Base-by-base conservation (phyloP, 352 stramenopile species). In the Phytophthora constricta region DNA sequence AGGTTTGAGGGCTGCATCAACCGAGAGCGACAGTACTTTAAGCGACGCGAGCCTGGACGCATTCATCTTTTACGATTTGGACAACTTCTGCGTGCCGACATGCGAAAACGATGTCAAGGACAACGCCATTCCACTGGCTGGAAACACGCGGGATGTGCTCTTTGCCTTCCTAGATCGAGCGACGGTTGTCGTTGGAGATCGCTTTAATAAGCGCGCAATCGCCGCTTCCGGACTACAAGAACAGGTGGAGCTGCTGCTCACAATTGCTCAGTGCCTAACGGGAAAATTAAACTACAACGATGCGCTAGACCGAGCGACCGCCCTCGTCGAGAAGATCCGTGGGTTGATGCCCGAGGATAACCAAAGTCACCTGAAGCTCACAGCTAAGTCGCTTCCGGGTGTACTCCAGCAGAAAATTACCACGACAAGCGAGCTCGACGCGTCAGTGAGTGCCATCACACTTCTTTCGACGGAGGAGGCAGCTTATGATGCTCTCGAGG, bases 201-300 rank as follows among this genome's bases (percentile, higher is more conserved):
- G 73, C 28, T 89, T 92, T 31, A 70, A 69, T 19, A 91, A 90
- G 70, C 79, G 81, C 3, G 79, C 79, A 16, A 81, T 90, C 52
- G 73, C 70, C 22, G 79, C 83, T 1, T 74, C 66, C 4, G 61
- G 77, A 0, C 45, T 88, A 31, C 65, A 63, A 17, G 79, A 91
- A 34, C 82, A 91, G 47, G 74, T 91, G 10, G 79, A 91, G 67
- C 59, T 91, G 45, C 34, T 90, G 57, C 74, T 91, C 1, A 77
- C 82, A 5, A 65, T 89, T 28, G 79, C 80, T 11, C 86, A 91
- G 73, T 84, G 75, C 7, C 48, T 87, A 27, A 75, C 77, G 0
- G 68, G 72, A 19, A 80, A 63, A 8, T 65, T 91, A 37, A 58
- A 72, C 34, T 79, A 80, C 62, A 79, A 87, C 26, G 70, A 72